Evolutionary conservation across 495 filamentous ascomycete genomes (phyloP), one percentile per base, ranked within the genome.

Genomic region (Penicillium egyptiacum): DNA sequence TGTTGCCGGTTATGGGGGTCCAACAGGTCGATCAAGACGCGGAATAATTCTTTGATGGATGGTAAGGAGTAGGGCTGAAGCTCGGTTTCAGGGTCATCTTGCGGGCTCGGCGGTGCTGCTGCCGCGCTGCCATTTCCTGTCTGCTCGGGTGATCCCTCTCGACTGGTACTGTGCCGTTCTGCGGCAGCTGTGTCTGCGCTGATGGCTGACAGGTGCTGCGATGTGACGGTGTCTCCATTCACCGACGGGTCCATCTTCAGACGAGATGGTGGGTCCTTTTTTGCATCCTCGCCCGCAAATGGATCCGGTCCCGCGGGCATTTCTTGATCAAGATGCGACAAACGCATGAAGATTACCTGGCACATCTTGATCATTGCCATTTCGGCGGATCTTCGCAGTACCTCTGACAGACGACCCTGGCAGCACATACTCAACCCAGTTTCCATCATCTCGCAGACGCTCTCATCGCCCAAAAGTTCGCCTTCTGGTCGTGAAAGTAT

Each of bases 361-460:
- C 93, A 96, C 93, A 99, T 99, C 57, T 88, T 88, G 52, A 96
- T 88, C 95, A 98, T 98, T 53, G 91, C 88, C 71, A 96, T 94
- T 70, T 99, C 94, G 2, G 95, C 95, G 22, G 91, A 93, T 57
- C 92, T 82, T 52, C 92, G 82, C 17, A 99, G 78, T 10, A 98
- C 84, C 64, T 97, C 94, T 17, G 94, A 96, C 49, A 99, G 82
- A 48, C 92, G 84, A 53, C 86, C 84, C 73, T 97, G 91, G 55
- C 92, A 97, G 74, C 94, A 99, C 83, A 99, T 98, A 69, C 92
- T 96, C 58, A 99, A 71, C 4, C 92, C 95, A 5, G 90, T 92
- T 71, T 96, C 94, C 94, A 99, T 98, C 94, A 99, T 98, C 67
- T 96, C 90, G 66, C 94, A 99, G 11, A 99, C 90, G 67, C 92